Base-by-base conservation (phyloP, 495 filamentous ascomycete genomes). In the Hypoxylon fuscum region DNA sequence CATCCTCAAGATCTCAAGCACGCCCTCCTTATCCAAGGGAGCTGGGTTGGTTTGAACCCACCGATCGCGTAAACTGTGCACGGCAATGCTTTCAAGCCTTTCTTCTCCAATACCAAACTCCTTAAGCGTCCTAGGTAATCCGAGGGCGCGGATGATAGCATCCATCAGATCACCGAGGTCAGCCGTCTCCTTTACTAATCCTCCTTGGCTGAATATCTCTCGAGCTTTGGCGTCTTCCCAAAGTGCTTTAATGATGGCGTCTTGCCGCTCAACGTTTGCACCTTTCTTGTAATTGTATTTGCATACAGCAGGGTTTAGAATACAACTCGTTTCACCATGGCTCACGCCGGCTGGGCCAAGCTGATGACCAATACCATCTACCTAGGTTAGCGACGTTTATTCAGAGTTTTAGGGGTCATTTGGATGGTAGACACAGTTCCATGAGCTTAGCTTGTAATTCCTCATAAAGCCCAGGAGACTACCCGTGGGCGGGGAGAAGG, bases 321-420 rank as follows among this genome's bases (percentile, higher is more conserved):
- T 83, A 52, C 85, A 87, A 57, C 81, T 85, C 21, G 85, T 87
- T 61, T 86, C 84, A 14, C 85, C 85, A 62, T 89, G 86, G 3
- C 81, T 78, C n/a, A 88, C 84, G 1, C 84, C 85, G 3, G 86
- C 69, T 0, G 84, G 84, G 14, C 85, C 86, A 0, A 88, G 76
- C 68, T 87, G 84, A 74, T 87, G 84, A 10, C 85, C 85, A 68
- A 88, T 87, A 1, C 78, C 85, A 71, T 89, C 62, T 66, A 14
- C 17, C 38, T 4, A 14, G 31, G 45, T 66, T 22, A 66, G 45
- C 9, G 32, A 31, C 27, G 17, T 6, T 45, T 25, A 15, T 21
- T n/a, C 29, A 29, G 23, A 31, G 17, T 2, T 1, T 12, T 38
- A 15, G 15, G 15, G 2, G 5, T 8, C 25, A 38, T 4, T 15